phyloP scores from a whole-genome alignment of 768 basidiomycete species.

The Tylopilus sp. region DNA sequence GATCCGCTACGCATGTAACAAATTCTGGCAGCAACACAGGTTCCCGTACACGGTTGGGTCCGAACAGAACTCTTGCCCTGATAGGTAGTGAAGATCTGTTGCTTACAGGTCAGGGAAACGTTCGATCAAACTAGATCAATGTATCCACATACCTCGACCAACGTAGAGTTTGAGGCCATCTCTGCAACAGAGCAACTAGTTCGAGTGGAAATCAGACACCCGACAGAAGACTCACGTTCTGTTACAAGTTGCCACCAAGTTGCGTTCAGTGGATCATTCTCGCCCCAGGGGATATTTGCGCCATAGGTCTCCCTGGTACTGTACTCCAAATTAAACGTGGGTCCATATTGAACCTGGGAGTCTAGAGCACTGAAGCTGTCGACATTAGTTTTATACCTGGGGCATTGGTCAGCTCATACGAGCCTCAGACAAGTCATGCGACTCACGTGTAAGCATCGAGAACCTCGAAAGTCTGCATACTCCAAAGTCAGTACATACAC shows the following conservation, averaged over 20 bases:
- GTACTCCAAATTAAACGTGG: conserved; percentile 62
- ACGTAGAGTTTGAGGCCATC: conserved; percentile 53
- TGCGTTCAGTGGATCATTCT: conserved; percentile 67
- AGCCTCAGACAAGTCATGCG: not conserved
- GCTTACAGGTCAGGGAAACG: conserved; percentile 4
- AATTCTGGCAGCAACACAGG: conserved; percentile 64
- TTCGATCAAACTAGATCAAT: not conserved
- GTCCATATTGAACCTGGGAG: conserved; percentile 51
- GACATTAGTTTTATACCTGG: conserved; percentile 65
- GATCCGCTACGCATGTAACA: conserved; percentile 80
- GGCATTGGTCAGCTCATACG: not conserved
- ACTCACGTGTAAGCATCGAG: conserved; percentile 74
- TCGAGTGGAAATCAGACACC: not conserved
- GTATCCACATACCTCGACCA: conserved; percentile 49
- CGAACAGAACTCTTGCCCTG: conserved; percentile 69
- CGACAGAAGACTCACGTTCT: conserved; percentile 46
- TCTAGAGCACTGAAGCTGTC: conserved; percentile 57
- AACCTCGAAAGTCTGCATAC: conserved; percentile 68
- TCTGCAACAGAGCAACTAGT: conserved; percentile 39
- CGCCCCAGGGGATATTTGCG: conserved; percentile 50
- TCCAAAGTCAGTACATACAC: conserved; percentile 1
- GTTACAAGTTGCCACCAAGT: conserved; percentile 85
- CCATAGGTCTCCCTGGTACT: conserved; percentile 69
- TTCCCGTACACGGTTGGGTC: conserved; percentile 52
- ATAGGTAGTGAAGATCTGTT: conserved; percentile 64